Percentiles rank a stretch among this genome's conserved stretches.
These are phyloP conservation scores for Solanum commersonii DNA, from an alignment of 257 asterid genomes.

Conservation along the genomic window DNA sequence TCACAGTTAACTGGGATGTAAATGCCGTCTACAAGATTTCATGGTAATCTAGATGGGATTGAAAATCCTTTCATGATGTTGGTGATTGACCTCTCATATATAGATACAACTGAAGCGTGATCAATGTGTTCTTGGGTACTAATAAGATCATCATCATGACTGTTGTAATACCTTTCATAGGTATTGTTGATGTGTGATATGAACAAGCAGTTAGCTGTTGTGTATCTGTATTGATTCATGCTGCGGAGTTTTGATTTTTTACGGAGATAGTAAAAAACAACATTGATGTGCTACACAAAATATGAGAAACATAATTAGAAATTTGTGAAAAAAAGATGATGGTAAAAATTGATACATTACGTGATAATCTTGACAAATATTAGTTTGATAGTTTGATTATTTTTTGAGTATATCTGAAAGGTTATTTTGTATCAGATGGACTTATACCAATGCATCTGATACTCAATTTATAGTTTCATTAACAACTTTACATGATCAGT, in stretches of 20 bases:
- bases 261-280: neutral
- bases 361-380: too few relatives aligned
- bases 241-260: too few relatives aligned
- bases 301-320: neutral
- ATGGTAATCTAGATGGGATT: neutral
- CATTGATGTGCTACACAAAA: neutral
- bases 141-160: neutral
- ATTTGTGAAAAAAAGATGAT: too few relatives aligned
- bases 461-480: neutral
- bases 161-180: too few relatives aligned
- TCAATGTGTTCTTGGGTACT: neutral
- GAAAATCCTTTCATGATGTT: neutral
- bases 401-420: neutral
- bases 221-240: neutral
- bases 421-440: neutral
- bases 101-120: neutral
- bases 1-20: neutral
- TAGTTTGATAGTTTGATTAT: neutral
- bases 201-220: neutral
- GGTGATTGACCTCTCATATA: neutral
- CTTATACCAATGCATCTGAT: too few relatives aligned
- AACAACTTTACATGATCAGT: too few relatives aligned
- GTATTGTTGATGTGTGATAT: neutral
- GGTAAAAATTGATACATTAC: neutral
- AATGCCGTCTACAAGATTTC: neutral